Conservation (phyloP, 163 green algal species). For the Prototheca wickerhamii region DNA sequence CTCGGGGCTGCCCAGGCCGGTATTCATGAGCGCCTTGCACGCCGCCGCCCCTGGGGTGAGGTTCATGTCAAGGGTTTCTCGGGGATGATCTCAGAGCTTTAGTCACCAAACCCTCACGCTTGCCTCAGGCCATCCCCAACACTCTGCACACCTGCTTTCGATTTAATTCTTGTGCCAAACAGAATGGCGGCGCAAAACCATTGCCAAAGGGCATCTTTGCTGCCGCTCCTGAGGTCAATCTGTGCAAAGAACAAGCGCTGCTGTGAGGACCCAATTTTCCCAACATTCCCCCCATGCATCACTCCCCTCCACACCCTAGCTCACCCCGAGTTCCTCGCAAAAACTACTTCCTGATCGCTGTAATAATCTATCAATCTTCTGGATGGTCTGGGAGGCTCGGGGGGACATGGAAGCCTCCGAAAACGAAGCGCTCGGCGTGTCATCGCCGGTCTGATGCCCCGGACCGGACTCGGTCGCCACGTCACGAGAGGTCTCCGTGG, state of each 20-base stretch:
- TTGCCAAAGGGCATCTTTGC: slow-evolving; percentile 10
- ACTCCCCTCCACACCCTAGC: background rate
- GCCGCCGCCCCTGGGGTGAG: slow-evolving; percentile 4
- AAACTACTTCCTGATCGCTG: slow-evolving; percentile 3
- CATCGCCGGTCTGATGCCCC: too few species aligned
- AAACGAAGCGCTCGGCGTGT: too few species aligned
- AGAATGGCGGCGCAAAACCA: slow-evolving; percentile 23
- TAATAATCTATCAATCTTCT: slow-evolving; percentile 7
- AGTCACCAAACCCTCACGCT: too few species aligned
- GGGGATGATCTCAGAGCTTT: too few species aligned
- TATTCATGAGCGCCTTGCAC: slow-evolving; percentile 4
- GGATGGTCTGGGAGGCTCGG: background rate
- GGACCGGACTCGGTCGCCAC: too few species aligned
- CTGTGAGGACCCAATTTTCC: background rate
- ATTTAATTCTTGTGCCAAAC: slow-evolving; percentile 18
- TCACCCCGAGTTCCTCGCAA: slow-evolving; percentile 12
- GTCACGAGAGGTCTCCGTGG: background rate
- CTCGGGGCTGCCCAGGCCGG: slow-evolving; percentile 9
- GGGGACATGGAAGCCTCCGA: too few species aligned
- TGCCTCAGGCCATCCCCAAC: too few species aligned
- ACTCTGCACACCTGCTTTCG: slow-evolving; percentile 7
- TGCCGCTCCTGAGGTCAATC: slow-evolving; percentile 4
- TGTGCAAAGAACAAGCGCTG: background rate
- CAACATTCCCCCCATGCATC: background rate
- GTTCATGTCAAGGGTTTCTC: background rate